Base-by-base conservation (phyloP, 176 grass and related monocot species). In the Puya raimondii region DNA sequence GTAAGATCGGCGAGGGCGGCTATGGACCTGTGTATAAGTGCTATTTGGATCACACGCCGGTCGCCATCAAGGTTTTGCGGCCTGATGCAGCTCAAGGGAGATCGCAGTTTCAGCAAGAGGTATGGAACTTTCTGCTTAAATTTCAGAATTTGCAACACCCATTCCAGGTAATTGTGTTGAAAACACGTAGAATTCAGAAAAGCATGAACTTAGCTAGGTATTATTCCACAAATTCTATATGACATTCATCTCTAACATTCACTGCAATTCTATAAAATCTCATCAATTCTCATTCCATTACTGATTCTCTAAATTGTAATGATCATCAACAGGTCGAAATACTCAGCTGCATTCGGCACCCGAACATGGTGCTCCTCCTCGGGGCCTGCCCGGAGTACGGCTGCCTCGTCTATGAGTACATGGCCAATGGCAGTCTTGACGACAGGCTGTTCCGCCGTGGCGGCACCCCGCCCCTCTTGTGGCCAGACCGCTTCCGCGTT, bases 71-170 rank as follows among this genome's bases (percentile, higher is more conserved):
- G 80, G 88, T 90, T 59, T 85, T 97, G 29, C 89, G 89, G 0
- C 93, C 93, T 0, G 93, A 92, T 78, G 89, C 93, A 11, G 84
- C 86, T 50, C 93, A 97, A 72, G 86, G 93, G 2, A 70, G 82
- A 71, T 83, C 89, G 9, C 93, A 97, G 79, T 97, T 97, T 81
- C 86, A 97, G 54, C 93, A 90, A 79, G 93, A 97, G 76, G 86
- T 85, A 67, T 53, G 42, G 13, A 51, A 27, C 16, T 21, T 10
- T 74, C 22, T 12, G 20, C 7, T 72, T 16, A 23, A 22, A 13
- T 72, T 11, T 64, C 10, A 9, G 10, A 18, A 64, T 22, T 9
- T 22, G 10, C 16, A 23, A 64, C n/a, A 64, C 21, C 9, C 16
- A 18, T 18, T 23, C 22, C 21, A 16, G 9, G 16, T 27, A 9